Evolutionary conservation across 148 eudicot species (phyloP).

Genomic region (Tetragonia tetragonoides): DNA sequence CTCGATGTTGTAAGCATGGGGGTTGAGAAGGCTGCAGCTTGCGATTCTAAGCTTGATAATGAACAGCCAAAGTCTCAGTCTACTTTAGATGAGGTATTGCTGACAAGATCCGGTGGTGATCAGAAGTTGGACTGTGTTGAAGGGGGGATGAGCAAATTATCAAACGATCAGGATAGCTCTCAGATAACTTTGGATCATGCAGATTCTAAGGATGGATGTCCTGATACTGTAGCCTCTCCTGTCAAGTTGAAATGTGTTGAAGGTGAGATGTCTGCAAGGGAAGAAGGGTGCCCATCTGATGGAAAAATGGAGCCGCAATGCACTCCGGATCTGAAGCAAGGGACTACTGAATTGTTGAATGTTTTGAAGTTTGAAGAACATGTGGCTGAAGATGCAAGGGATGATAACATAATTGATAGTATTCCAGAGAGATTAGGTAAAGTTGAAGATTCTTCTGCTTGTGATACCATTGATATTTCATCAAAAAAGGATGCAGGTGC

Average conservation of each 20-base stretch:
- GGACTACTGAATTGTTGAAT: constrained; percentile 24
- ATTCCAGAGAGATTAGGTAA: constrained; percentile 29
- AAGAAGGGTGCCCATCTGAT: constrained; percentile 29
- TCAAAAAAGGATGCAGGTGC: constrained; percentile 29
- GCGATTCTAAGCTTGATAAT: constrained; percentile 20
- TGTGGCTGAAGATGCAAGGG: constrained; percentile 26
- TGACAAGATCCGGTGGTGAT: constrained; percentile 22
- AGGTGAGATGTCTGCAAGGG: constrained; percentile 29
- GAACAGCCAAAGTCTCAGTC: constrained; percentile 30
- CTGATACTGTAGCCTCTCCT: constrained; percentile 26
- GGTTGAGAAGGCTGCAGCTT: constrained; percentile 28
- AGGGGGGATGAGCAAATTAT: constrained; percentile 14
- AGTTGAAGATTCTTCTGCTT: constrained; percentile 29
- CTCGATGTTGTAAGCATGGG: constrained; percentile 24
- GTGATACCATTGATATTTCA: constrained; percentile 24
- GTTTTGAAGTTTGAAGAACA: constrained; percentile 26
- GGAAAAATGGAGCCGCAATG: constrained; percentile 20
- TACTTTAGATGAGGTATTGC: constrained; percentile 26
- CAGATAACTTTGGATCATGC: constrained; percentile 21
- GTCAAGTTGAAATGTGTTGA: constrained; percentile 26
- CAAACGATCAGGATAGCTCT: constrained; percentile 26
- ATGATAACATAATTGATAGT: constrained; percentile 22
- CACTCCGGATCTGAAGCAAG: constrained; percentile 23
- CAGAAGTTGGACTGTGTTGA: constrained; percentile 30
- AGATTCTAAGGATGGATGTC: constrained; percentile 26